A percentile compares a stretch with the other conserved stretches of the same genome.
Conservation (phyloP, 805 yeast genomes). For the Yarrowia keelungensis region DNA sequence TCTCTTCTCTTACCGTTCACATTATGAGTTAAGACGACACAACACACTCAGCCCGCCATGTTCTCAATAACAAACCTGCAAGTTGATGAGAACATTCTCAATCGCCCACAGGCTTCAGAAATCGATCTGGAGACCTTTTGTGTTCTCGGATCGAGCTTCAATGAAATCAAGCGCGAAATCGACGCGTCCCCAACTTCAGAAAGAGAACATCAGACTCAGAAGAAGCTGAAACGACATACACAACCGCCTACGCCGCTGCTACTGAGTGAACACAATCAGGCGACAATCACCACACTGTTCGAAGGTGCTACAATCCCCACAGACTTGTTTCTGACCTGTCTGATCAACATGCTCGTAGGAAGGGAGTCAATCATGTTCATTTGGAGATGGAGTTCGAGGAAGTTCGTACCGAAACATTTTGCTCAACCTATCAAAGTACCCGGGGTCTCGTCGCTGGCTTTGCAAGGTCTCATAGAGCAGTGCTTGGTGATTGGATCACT, state of each 20-base stretch:
- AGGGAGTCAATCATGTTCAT: slow-evolving; percentile 27
- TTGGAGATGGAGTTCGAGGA: background rate
- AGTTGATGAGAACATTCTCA: background rate
- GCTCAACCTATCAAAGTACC: slow-evolving; percentile 7
- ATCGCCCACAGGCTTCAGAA: background rate
- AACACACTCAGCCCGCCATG: background rate
- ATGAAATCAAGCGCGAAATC: slow-evolving; percentile 11
- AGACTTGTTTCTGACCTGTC: slow-evolving; percentile 7
- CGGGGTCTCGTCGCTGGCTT: slow-evolving; percentile 2
- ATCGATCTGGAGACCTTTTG: slow-evolving; percentile 3
- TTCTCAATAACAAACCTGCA: slow-evolving; percentile 7
- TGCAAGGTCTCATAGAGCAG: background rate
- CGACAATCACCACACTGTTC: slow-evolving; percentile 3
- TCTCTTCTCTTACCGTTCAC: background rate
- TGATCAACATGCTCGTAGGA: slow-evolving; percentile 14
- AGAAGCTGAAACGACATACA: slow-evolving; percentile 4
- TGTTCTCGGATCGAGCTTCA: background rate
- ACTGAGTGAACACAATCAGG: slow-evolving; percentile 9
- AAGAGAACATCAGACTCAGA: background rate
- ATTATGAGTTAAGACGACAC: background rate
- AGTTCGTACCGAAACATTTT: slow-evolving; percentile 3
- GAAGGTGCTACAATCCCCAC: slow-evolving; percentile 15
- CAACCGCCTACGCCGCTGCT: slow-evolving; percentile 7
- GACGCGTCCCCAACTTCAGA: background rate
- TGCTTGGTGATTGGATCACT: slow-evolving; percentile 12